Conservation (phyloP, 495 filamentous ascomycete species). For the Daldinia grandis region DNA sequence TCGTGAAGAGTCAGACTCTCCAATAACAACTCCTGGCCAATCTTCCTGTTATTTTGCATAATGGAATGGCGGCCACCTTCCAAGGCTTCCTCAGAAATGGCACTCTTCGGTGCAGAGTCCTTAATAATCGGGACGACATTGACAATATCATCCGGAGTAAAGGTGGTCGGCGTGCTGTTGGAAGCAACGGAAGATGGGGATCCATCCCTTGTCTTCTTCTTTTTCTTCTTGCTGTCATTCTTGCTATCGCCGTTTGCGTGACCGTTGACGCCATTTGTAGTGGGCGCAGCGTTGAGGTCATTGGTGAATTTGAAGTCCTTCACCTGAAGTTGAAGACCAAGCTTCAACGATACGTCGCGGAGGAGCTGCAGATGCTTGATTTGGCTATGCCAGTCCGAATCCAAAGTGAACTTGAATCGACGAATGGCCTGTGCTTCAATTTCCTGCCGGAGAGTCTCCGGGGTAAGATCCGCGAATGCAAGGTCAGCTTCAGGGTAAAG, state of each 20-base stretch:
- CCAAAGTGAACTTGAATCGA: constrained; percentile 79
- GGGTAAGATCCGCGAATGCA: constrained; percentile 77
- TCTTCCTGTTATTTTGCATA: constrained; percentile 91
- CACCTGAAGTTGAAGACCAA: constrained; percentile 86
- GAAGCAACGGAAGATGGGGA: constrained; percentile 63
- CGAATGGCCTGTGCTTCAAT: constrained; percentile 74
- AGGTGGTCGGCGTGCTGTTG: constrained; percentile 64
- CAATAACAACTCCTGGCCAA: constrained; percentile 93
- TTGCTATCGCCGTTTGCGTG: constrained; percentile 54
- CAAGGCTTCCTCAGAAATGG: constrained; percentile 92
- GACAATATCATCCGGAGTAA: constrained; percentile 83
- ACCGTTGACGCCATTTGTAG: constrained; percentile 48
- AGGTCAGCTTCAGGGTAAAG: constrained; percentile 88
- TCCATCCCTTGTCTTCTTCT: constrained; percentile 68
- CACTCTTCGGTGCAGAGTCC: constrained; percentile 86
- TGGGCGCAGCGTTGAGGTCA: constrained; percentile 30
- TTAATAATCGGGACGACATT: constrained; percentile 94
- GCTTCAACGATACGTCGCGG: constrained; percentile 86
- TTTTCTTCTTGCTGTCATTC: constrained; percentile 67
- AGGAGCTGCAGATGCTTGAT: constrained; percentile 83
- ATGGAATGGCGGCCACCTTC: constrained; percentile 96
- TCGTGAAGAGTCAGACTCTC: constrained; percentile 97
- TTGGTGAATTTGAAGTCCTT: constrained; percentile 78
- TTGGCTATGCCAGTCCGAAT: constrained; percentile 68
- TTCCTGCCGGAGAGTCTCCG: constrained; percentile 71